Evolutionary conservation across 768 basidiomycete species (phyloP).

Genomic region (Podaxis rugospora): DNA sequence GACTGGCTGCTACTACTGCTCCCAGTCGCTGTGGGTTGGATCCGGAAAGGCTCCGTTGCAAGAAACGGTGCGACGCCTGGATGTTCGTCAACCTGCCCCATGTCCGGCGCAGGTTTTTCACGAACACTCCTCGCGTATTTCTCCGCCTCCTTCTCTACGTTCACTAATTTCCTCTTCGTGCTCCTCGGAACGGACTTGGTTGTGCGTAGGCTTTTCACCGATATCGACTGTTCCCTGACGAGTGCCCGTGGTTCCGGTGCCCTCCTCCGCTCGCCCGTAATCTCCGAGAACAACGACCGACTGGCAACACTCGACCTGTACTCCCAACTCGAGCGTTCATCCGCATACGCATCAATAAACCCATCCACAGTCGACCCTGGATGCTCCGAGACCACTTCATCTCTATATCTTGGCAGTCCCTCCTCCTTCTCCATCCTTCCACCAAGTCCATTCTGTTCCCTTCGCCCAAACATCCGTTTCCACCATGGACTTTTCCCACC

Average conservation of each 20-base stretch:
- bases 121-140: conserved; percentile 49
- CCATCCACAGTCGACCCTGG: conserved; percentile 46
- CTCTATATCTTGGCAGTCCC: conserved; percentile 16
- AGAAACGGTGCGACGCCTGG: conserved; percentile 4
- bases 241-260: conserved; percentile 75
- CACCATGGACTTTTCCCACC: conserved; percentile 45
- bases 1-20: conserved; percentile 13
- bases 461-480: conserved; percentile 51
- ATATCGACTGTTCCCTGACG: conserved; percentile 37
- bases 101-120: background rate
- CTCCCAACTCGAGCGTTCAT: conserved; percentile 20
- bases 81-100: background rate
- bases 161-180: background rate
- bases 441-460: conserved; percentile 49
- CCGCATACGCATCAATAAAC: conserved; percentile 41
- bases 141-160: conserved; percentile 50
- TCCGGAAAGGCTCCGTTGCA: conserved; percentile 36
- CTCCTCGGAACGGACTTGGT: background rate
- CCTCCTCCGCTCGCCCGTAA: conserved; percentile 57
- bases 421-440: conserved; percentile 21
- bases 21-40: conserved; percentile 22
- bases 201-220: conserved; percentile 11
- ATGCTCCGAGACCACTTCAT: conserved; percentile 22
- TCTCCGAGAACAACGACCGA: conserved; percentile 58
- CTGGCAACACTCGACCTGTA: background rate